These are phyloP conservation scores for Arthroderma sp. DNA, from an alignment of 2,329 filamentous ascomycete species.

Conservation along the genomic window DNA sequence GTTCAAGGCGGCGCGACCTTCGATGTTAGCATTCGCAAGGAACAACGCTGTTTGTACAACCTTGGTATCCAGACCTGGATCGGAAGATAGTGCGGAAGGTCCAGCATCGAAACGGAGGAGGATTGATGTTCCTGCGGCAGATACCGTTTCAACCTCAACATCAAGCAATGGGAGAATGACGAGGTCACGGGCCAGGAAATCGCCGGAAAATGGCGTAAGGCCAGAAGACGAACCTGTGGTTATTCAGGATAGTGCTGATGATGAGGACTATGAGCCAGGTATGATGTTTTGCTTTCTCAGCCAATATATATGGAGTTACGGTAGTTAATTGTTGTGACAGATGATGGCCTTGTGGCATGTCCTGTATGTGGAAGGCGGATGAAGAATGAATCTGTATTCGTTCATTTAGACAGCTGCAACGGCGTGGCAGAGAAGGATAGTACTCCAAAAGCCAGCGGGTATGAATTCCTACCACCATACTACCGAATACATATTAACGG, in stretches of 20 bases:
- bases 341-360: conserved; percentile 69
- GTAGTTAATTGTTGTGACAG: conserved; percentile 24
- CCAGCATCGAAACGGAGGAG: conserved; percentile 28
- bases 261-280: conserved; percentile 27
- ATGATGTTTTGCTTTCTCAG: conserved; percentile 8
- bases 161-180: conserved; percentile 26
- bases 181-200: conserved; percentile 23
- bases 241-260: conserved; percentile 32
- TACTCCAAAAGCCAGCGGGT: conserved; percentile 11
- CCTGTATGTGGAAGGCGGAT: conserved; percentile 70
- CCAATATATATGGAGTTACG: background rate
- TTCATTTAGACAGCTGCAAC: conserved; percentile 63
- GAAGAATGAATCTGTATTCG: conserved; percentile 64
- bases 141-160: conserved; percentile 18
- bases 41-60: conserved; percentile 40
- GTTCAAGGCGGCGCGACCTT: conserved; percentile 55
- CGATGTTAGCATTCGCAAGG: conserved; percentile 53
- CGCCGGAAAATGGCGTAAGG: background rate
- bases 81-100: conserved; percentile 24
- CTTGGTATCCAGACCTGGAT: conserved; percentile 31
- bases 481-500: background rate
- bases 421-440: conserved; percentile 12
- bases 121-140: conserved; percentile 18
- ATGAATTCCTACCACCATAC: background rate
- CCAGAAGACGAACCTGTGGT: conserved; percentile 18